phyloP scores from a whole-genome alignment of 2,329 filamentous ascomycete genomes.

The Aspergillus floridensis region DNA sequence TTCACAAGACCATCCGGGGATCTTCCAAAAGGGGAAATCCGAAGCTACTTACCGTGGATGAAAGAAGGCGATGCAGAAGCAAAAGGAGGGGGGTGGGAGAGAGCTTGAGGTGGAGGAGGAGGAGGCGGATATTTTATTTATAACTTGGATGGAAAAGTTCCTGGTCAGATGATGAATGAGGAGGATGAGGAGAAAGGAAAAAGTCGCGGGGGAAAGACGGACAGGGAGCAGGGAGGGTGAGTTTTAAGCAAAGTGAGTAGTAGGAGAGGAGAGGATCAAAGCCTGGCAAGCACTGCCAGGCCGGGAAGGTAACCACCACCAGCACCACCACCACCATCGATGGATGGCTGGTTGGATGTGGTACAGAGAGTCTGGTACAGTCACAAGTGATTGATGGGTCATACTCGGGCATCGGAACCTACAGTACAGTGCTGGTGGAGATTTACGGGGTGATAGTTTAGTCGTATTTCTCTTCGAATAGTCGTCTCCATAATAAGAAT shows the following conservation, averaged over 20 bases:
- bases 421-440: too few relatives aligned
- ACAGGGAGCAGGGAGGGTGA: neutral
- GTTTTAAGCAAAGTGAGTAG: too few relatives aligned
- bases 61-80: neutral
- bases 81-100: slow-evolving; percentile 1
- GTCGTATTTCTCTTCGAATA: too few relatives aligned
- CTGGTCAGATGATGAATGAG: neutral
- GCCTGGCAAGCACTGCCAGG: too few relatives aligned
- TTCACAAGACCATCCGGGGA: neutral
- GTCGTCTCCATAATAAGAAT: too few relatives aligned
- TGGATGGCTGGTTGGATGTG: neutral
- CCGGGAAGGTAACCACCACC: too few relatives aligned
- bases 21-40: neutral
- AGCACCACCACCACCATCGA: too few relatives aligned
- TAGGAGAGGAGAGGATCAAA: too few relatives aligned
- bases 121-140: slow-evolving; percentile 7
- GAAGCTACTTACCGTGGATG: slow-evolving; percentile 3
- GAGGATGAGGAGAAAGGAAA: slow-evolving; percentile 11
- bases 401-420: too few relatives aligned
- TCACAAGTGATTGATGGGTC: neutral
- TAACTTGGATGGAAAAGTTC: neutral
- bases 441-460: too few relatives aligned
- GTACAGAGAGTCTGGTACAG: neutral
- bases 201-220: slow-evolving; percentile 6
- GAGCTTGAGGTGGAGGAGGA: slow-evolving; percentile 2